Conservation (phyloP, 495 filamentous ascomycete genomes). For the Penicillium canariense region DNA sequence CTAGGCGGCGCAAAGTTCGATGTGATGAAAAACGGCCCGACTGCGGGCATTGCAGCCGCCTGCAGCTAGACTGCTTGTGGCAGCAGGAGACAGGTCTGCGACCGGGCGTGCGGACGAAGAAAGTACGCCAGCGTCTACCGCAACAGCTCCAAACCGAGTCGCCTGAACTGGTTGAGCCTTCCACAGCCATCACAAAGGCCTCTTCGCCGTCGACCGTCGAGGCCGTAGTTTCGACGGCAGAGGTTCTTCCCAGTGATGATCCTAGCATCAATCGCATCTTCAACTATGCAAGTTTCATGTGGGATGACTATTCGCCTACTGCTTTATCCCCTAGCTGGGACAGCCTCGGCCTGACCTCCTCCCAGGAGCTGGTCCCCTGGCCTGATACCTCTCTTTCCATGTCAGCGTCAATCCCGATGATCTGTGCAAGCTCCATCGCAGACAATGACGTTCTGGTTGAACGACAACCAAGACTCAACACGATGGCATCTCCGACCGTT, state of each 20-base stretch:
- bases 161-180: not conserved
- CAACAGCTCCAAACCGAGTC: not conserved
- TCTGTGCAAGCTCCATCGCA: not conserved
- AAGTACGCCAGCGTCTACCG: constrained; percentile 4
- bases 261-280: constrained; percentile 29
- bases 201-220: not conserved
- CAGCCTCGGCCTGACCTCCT: constrained; percentile 2
- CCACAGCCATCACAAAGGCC: not conserved
- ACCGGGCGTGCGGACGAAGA: constrained; percentile 7
- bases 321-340: constrained; percentile 3
- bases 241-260: not conserved
- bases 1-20: constrained; percentile 14
- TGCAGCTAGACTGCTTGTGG: constrained; percentile 17
- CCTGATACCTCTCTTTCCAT: constrained; percentile 4
- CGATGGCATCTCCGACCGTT: not conserved
- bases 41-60: constrained; percentile 36
- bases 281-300: constrained; percentile 39
- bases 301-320: constrained; percentile 24
- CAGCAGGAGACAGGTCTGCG: constrained; percentile 2
- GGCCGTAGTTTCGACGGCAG: not conserved
- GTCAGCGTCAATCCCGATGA: not conserved
- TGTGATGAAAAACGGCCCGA: constrained; percentile 41
- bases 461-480: not conserved
- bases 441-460: not conserved
- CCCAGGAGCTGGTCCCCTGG: constrained; percentile 6